Conservation (phyloP, 768 basidiomycete genomes). For the Gymnopilus junonius region DNA sequence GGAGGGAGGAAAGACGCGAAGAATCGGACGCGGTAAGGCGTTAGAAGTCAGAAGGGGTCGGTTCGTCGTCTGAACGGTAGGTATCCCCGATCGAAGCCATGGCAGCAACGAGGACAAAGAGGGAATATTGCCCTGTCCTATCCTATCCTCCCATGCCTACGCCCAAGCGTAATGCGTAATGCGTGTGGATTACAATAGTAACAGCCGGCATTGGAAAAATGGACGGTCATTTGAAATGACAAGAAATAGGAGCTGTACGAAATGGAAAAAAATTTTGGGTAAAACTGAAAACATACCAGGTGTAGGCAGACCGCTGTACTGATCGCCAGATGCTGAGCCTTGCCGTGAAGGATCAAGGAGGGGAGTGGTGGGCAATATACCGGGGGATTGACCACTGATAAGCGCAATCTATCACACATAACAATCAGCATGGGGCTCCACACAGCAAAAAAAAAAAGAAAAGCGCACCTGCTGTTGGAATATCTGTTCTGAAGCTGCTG, state of each 20-base stretch:
- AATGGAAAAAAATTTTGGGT: not conserved
- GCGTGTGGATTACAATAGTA: too few relatives aligned
- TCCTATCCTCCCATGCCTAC: too few relatives aligned
- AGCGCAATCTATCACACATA: conserved; percentile 59
- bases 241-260: not conserved
- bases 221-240: not conserved
- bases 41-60: not conserved
- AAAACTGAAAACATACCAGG: conserved; percentile 27
- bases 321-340: conserved; percentile 42
- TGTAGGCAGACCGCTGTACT: conserved; percentile 39
- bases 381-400: conserved; percentile 54
- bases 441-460: conserved; percentile 3
- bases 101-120: not conserved
- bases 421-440: conserved; percentile 10
- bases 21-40: not conserved
- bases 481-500: conserved; percentile 82
- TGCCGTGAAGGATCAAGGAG: conserved; percentile 24
- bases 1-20: not conserved
- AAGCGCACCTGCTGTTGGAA: conserved; percentile 84
- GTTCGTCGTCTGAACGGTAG: not conserved
- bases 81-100: not conserved
- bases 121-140: not conserved
- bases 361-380: conserved; percentile 38
- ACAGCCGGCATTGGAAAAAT: too few relatives aligned
- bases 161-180: too few relatives aligned